Evolutionary conservation across 345 rosid genomes (phyloP).

Genomic region (Lagerstroemia speciosa): DNA sequence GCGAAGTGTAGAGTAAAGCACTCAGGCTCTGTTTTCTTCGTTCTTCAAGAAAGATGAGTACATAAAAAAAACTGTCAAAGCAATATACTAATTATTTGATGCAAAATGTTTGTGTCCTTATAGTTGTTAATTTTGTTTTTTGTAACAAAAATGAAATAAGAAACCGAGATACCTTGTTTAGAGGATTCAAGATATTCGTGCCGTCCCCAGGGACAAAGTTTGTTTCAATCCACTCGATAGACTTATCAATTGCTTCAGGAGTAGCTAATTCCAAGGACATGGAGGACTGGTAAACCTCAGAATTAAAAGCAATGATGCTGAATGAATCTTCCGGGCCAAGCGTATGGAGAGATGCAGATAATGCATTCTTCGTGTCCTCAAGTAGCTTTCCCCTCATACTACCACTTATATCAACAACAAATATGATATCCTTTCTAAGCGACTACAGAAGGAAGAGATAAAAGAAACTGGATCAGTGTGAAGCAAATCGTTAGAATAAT

Average conservation of each 20-base stretch:
- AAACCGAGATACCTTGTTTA: slow-evolving; percentile 47
- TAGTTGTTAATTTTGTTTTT: not conserved
- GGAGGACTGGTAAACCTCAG: slow-evolving; percentile 54
- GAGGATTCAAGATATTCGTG: slow-evolving; percentile 64
- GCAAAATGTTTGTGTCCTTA: not conserved
- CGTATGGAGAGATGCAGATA: slow-evolving; percentile 43
- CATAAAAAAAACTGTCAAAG: not conserved
- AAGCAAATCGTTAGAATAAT: not conserved
- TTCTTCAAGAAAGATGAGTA: not conserved
- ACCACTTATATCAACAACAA: slow-evolving; percentile 80
- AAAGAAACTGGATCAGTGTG: slow-evolving; percentile 10
- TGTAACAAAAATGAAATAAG: not conserved
- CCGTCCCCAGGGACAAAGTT: slow-evolving; percentile 56
- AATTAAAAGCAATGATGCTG: slow-evolving; percentile 71
- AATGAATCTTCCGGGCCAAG: slow-evolving; percentile 70
- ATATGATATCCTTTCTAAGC: slow-evolving; percentile 65
- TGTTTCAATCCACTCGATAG: slow-evolving; percentile 55
- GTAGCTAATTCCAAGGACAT: slow-evolving; percentile 59
- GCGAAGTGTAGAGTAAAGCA: not conserved
- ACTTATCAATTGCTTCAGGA: slow-evolving; percentile 48
- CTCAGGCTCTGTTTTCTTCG: not conserved
- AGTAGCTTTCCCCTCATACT: slow-evolving; percentile 80
- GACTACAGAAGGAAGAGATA: slow-evolving; percentile 37
- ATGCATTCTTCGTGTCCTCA: slow-evolving; percentile 54
- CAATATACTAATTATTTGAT: not conserved